Evolutionary conservation across 495 filamentous ascomycete species (phyloP), one percentile per base, ranked within the genome.

Genomic region (Oleoguttula mirabilis): DNA sequence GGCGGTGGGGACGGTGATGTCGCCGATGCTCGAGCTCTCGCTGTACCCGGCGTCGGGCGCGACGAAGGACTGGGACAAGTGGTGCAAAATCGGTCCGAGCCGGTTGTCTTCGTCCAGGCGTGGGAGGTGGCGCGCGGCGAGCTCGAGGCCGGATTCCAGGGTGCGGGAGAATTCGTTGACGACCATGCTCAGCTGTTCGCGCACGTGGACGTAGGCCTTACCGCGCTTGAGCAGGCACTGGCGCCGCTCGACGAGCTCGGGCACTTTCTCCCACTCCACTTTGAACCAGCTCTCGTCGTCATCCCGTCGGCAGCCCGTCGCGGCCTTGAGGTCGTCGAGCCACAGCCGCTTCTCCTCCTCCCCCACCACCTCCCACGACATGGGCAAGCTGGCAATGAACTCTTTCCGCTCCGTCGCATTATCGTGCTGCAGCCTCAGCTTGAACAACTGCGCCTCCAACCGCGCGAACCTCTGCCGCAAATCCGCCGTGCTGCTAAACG

Each of bases 51-150:
- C 76, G 50, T 94, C 88, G 7, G 90, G 90, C 5, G 87, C 82
- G 46, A 84, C 77, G 59, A 96, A 96, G 61, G 87, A 88, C 57
- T 87, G 82, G 27, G 82, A 84, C 15, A 96, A 74, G 57, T 99
- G 92, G 41, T 84, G 72, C 22, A 99, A 72, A 57, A 99, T 96
- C 0, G 92, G 92, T 1, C 83, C 82, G 14, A 99, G 74, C 24
- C 92, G 83, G 60, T 95, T 87, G 57, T 99, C 90, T 66, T 99
- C 92, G 55, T 99, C 92, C 14, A 99, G 71, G 1, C 87, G 78
- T 0, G 92, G 92, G 5, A 96, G 71, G 3, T 86, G 86, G 32
- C 88, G 80, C 21, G 85, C 79, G 4, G 92, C 94, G 21, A 88
- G 69, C 70, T 93, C 86, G 15, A 99, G 67, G 10, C 79, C 76